Base-by-base conservation (phyloP, 176 grass and related monocot genomes). In the Cenchrus americanus region DNA sequence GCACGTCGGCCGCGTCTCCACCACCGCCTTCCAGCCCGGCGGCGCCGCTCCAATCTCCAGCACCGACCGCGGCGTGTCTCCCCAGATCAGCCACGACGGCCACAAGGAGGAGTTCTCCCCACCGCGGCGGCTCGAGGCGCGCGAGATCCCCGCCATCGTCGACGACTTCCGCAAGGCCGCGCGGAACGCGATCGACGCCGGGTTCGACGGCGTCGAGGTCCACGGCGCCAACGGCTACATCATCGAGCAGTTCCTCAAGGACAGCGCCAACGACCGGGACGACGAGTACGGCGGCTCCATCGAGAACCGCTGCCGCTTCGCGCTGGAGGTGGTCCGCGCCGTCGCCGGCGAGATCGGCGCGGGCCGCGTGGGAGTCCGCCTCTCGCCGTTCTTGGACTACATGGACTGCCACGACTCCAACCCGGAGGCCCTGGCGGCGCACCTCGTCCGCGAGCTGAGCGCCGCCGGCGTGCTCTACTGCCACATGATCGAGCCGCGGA, bases 241-340 rank as follows among this genome's bases (percentile, higher is more conserved):
- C 46, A 83, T 90, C 6, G 88, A 93, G 65, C 85, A 93, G 71
- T 93, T 93, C 66, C 81, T 93, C 71, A 93, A 93, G 79, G 91
- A 90, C 59, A 86, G 79, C 52, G 69, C 82, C 30, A 92, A 92
- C 26, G 82, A 89, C 44, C 83, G 86, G 21, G 69, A 42, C 43
- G 91, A 93, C 30, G n/a, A 87, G 37, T 93, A 90, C 10, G 88
- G 88, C 21, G 85, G 88, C 0, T 53, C 51, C 24, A 50, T 93
- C 2, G 59, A 85, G 6, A 87, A 88, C 22, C 72, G 81, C 5
- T 85, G 91, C 41, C 85, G 78, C 19, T 93, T 93, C 53, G 88
- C 91, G 17, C 26, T 93, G 4, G 85, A 90, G 68, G n/a, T 90
- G 9, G 77, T 89, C 8, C 59, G 73, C 18, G 81, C 82, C 34